phyloP scores from a whole-genome alignment of 2,329 filamentous ascomycete species.

The Trichoderma afroharzianum region DNA sequence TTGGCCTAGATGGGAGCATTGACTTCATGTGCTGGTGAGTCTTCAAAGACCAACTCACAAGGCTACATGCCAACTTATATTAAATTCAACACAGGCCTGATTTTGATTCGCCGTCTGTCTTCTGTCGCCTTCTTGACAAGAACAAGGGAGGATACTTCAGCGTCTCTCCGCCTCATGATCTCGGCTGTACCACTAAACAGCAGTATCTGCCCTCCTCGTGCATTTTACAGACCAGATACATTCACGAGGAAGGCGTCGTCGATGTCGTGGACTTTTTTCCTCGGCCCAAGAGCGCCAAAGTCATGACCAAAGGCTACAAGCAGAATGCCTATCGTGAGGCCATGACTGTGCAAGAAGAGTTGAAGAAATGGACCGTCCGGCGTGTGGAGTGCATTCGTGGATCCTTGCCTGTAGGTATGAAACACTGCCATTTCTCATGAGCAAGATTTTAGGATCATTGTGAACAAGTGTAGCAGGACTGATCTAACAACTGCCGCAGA shows the following conservation, averaged over 20 bases:
- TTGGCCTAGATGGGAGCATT: slow-evolving; percentile 69
- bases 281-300: slow-evolving; percentile 57
- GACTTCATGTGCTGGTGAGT: slow-evolving; percentile 74
- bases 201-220: slow-evolving; percentile 73
- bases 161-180: slow-evolving; percentile 52
- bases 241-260: slow-evolving; percentile 70
- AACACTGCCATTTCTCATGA: not conserved
- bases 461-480: not conserved
- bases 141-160: slow-evolving; percentile 71
- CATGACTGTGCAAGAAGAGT: slow-evolving; percentile 52
- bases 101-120: slow-evolving; percentile 73
- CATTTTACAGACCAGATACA: slow-evolving; percentile 73
- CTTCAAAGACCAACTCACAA: not conserved
- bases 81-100: slow-evolving; percentile 54
- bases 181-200: slow-evolving; percentile 67
- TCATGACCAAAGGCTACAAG: slow-evolving; percentile 45
- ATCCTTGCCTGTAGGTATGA: slow-evolving; percentile 54
- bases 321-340: slow-evolving; percentile 54
- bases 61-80: not conserved
- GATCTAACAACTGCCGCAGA: slow-evolving; percentile 37
- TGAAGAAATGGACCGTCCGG: slow-evolving; percentile 69
- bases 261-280: slow-evolving; percentile 75
- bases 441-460: not conserved
- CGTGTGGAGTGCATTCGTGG: slow-evolving; percentile 71
- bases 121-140: slow-evolving; percentile 71